These are phyloP conservation scores for Colletotrichum shisoi DNA, from an alignment of 2,329 filamentous ascomycete species.

Conservation along the genomic window DNA sequence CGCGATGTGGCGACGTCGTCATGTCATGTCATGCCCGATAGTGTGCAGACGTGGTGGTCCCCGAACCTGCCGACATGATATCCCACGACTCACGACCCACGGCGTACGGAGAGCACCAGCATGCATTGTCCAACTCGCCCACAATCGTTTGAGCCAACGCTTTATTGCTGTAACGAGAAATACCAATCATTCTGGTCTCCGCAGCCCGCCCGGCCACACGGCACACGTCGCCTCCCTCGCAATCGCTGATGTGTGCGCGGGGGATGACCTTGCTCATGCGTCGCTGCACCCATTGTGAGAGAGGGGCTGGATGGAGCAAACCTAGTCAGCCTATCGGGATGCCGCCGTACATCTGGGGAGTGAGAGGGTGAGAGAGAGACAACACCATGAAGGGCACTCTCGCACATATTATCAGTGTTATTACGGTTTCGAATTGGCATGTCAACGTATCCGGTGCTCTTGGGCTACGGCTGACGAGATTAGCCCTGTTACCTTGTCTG, in stretches of 20 bases:
- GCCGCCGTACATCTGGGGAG: constrained; percentile 23
- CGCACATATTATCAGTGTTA: no score
- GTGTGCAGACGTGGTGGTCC: constrained; percentile 2
- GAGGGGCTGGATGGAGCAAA: constrained; percentile 28
- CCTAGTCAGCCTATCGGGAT: constrained; percentile 31
- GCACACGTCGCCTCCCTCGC: constrained; percentile 3
- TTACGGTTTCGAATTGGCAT: constrained; percentile 5
- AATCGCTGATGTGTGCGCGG: constrained; percentile 32
- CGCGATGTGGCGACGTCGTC: constrained; percentile 11
- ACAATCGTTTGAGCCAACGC: constrained; percentile 24
- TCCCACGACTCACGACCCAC: constrained; percentile 16
- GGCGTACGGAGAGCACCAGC: constrained; percentile 2
- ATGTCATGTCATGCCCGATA: constrained; percentile 6
- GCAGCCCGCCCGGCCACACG: constrained; percentile 1
- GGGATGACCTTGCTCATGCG: constrained; percentile 29
- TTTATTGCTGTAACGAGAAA: constrained; percentile 19
- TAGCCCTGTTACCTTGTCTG: neutral
- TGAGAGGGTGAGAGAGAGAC: neutral
- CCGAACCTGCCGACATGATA: constrained; percentile 21
- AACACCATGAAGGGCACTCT: neutral
- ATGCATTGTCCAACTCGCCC: constrained; percentile 1
- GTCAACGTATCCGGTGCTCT: neutral
- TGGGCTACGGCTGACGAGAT: constrained; percentile 6
- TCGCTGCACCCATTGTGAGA: constrained; percentile 25
- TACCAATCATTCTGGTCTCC: neutral